These are phyloP conservation scores for Lasiodiplodia sp. DNA, from an alignment of 2,329 filamentous ascomycete species.

Conservation along the genomic window DNA sequence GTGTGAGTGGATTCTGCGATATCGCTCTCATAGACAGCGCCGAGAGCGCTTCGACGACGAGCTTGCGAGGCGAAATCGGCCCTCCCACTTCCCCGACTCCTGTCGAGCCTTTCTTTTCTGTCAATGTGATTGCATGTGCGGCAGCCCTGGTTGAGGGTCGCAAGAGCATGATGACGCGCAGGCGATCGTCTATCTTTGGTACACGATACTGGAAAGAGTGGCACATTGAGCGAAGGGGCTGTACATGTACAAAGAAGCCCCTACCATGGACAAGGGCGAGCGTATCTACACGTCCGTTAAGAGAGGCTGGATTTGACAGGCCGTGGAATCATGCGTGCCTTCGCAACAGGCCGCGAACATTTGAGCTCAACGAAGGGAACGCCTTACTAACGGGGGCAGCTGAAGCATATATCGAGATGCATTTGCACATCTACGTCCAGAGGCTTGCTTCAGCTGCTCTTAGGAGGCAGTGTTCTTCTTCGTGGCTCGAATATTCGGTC, in stretches of 20 bases:
- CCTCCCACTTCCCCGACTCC: neutral
- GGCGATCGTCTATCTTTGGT: neutral
- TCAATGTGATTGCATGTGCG: neutral
- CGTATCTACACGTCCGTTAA: neutral
- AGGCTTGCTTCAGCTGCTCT: neutral
- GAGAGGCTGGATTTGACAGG: neutral
- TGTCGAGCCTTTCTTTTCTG: neutral
- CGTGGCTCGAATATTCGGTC: neutral
- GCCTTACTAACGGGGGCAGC: too few relatives aligned
- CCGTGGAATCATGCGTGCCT: neutral
- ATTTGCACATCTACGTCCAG: neutral
- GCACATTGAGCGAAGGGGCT: neutral
- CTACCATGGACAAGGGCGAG: neutral
- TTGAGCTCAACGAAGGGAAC: too few relatives aligned
- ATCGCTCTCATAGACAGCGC: neutral
- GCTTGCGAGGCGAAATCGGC: neutral
- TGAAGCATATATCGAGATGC: too few relatives aligned
- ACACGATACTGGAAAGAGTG: neutral
- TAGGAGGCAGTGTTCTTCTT: too few relatives aligned
- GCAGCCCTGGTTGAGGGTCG: neutral
- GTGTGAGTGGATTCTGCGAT: neutral
- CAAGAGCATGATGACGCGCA: neutral
- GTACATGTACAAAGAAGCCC: neutral
- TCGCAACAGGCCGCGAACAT: too few relatives aligned
- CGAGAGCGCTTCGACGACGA: neutral